Evolutionary conservation across 768 basidiomycete genomes (phyloP).

Genomic region (Leccinellum albellum): DNA sequence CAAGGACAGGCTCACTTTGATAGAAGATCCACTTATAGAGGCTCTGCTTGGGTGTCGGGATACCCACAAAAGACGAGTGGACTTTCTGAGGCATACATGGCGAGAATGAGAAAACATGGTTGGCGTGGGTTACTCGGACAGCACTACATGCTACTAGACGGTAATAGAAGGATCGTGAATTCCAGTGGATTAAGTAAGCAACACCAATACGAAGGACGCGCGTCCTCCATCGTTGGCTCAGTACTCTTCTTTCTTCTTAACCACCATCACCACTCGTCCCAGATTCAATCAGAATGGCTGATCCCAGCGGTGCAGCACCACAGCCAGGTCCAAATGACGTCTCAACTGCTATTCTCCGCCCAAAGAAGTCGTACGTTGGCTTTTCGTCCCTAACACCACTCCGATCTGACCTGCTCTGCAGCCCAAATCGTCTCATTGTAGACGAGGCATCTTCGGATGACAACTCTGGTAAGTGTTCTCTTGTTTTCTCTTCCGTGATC

Average conservation of each 20-base stretch:
- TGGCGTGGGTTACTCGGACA: not conserved
- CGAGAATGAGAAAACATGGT: slow-evolving; percentile 8
- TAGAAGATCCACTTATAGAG: slow-evolving; percentile 22
- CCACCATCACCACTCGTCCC: slow-evolving; percentile 7
- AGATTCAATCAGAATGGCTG: slow-evolving; percentile 46
- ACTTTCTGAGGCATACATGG: not conserved
- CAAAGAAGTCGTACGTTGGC: slow-evolving; percentile 92
- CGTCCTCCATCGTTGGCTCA: slow-evolving; percentile 20
- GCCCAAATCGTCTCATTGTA: slow-evolving; percentile 96
- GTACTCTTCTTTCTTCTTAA: slow-evolving; percentile 9
- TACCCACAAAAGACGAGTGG: slow-evolving; percentile 2
- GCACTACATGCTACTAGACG: no score
- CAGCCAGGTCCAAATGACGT: slow-evolving; percentile 86
- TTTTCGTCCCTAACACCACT: slow-evolving; percentile 5
- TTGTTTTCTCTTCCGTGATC: slow-evolving; percentile 10
- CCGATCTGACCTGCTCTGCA: slow-evolving; percentile 34
- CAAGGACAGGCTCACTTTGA: slow-evolving; percentile 19
- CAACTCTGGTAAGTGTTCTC: slow-evolving; percentile 71
- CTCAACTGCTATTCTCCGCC: slow-evolving; percentile 92
- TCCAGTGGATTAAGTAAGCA: slow-evolving; percentile 16
- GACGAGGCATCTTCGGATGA: slow-evolving; percentile 94
- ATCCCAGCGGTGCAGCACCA: slow-evolving; percentile 79
- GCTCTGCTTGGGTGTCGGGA: not conserved
- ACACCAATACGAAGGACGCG: slow-evolving; percentile 24
- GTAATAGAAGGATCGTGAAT: slow-evolving; percentile 13